These are phyloP conservation scores for Ambispora gerdemannii DNA, from an alignment of 192 early-diverging fungal genomes.

Conservation along the genomic window DNA sequence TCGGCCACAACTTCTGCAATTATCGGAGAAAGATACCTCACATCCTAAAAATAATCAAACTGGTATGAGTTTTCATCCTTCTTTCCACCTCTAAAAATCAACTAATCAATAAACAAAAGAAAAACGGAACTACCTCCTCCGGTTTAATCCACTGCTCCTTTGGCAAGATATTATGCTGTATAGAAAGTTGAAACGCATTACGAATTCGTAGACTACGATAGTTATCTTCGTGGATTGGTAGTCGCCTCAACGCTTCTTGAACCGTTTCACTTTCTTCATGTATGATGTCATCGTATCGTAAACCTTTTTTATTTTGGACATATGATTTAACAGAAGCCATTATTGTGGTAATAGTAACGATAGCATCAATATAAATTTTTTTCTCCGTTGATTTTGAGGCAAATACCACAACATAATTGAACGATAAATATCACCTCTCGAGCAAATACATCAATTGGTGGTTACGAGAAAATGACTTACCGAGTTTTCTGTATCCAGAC, in stretches of 20 bases:
- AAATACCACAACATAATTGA: background rate
- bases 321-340: background rate
- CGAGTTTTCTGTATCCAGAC: slow-evolving; percentile 67
- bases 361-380: background rate
- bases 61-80: background rate
- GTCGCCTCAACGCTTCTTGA: slow-evolving; percentile 76
- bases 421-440: background rate
- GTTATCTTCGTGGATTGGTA: slow-evolving; percentile 64
- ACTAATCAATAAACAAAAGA: slow-evolving; percentile 3
- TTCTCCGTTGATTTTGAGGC: too few species aligned
- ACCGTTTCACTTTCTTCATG: slow-evolving; percentile 79
- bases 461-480: too few species aligned
- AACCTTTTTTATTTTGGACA: slow-evolving; percentile 52
- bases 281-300: slow-evolving; percentile 89
- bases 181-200: slow-evolving; percentile 71
- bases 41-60: slow-evolving; percentile 54
- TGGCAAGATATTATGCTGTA: slow-evolving; percentile 68
- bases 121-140: slow-evolving; percentile 55
- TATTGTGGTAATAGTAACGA: background rate
- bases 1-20: slow-evolving; percentile 81
- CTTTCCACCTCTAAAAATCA: background rate
- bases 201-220: slow-evolving; percentile 79
- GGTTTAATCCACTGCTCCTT: slow-evolving; percentile 72
- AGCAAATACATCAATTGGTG: too few species aligned
- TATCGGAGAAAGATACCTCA: slow-evolving; percentile 78